Conservation (phyloP, 139 green algal species). For the Marvania coccoides region DNA sequence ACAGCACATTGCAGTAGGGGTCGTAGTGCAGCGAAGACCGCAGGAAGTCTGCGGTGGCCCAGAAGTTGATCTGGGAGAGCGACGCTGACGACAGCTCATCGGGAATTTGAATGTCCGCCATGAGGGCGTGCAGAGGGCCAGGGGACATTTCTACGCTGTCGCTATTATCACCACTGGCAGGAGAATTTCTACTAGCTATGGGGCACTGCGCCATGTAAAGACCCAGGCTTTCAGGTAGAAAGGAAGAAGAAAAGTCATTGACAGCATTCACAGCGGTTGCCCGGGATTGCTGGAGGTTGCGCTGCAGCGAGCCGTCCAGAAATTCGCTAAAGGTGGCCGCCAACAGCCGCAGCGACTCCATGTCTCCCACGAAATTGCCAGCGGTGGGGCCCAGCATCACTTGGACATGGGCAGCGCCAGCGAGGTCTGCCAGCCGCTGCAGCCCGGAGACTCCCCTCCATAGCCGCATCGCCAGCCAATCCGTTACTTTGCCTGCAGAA, state of each 20-base stretch:
- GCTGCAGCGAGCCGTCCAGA: conserved; percentile 1
- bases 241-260: not conserved
- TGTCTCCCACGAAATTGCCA: conserved; percentile 35
- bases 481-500: conserved; percentile 13
- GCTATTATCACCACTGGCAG: too few species aligned
- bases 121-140: conserved; percentile 1
- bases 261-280: not conserved
- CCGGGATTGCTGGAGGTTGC: conserved; percentile 1
- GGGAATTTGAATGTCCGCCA: conserved; percentile 5
- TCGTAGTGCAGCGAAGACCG: conserved; percentile 68
- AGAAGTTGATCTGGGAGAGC: conserved; percentile 12
- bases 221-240: not conserved
- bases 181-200: conserved; percentile 12
- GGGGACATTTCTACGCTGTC: conserved; percentile 6
- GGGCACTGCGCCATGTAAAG: conserved; percentile 29
- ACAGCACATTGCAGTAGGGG: conserved; percentile 73
- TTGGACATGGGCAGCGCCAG: conserved; percentile 15
- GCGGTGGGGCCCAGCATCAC: conserved; percentile 25
- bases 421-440: conserved; percentile 9
- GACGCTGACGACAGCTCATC: not conserved
- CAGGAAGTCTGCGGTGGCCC: not conserved
- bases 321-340: conserved; percentile 18
- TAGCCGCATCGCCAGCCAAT: conserved; percentile 17
- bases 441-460: conserved; percentile 20
- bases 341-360: conserved; percentile 36